Conservation (phyloP, 2,329 filamentous ascomycete species). For the Talaromyces sp. region DNA sequence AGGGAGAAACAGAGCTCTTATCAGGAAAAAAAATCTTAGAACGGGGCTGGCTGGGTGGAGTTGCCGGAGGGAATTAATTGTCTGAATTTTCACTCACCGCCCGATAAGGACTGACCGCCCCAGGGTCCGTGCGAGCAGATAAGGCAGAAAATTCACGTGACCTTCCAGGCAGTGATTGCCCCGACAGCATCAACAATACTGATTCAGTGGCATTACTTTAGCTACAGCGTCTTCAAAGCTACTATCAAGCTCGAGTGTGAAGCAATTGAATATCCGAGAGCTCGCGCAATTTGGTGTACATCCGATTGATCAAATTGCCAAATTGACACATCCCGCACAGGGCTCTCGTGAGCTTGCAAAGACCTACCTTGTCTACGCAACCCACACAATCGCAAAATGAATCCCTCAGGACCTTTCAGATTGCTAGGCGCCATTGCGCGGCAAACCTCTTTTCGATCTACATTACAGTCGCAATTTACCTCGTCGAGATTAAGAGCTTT, state of each 20-base stretch:
- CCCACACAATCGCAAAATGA: neutral
- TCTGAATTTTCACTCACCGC: conserved; percentile 16
- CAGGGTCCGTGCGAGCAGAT: neutral
- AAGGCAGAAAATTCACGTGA: neutral
- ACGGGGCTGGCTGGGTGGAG: conserved; percentile 2
- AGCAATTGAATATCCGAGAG: neutral
- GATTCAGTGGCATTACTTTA: neutral
- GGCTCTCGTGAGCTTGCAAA: conserved; percentile 7
- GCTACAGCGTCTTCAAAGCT: neutral
- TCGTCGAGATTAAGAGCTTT: conserved; percentile 6
- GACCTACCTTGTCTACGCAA: neutral
- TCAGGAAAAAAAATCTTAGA: neutral
- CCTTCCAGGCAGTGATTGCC: neutral
- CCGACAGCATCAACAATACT: neutral
- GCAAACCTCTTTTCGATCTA: neutral
- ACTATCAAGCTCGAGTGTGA: neutral
- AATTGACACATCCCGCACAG: neutral
- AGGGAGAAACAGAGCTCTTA: conserved; percentile 8
- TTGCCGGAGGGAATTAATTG: conserved; percentile 10
- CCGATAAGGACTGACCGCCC: conserved; percentile 17
- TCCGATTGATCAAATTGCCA: neutral
- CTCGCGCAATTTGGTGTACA: neutral
- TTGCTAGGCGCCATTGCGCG: neutral
- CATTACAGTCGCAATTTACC: neutral
- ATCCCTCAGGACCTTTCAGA: neutral